These are phyloP conservation scores for Fusarium nurragi DNA, from an alignment of 2,329 filamentous ascomycete genomes.

Conservation along the genomic window DNA sequence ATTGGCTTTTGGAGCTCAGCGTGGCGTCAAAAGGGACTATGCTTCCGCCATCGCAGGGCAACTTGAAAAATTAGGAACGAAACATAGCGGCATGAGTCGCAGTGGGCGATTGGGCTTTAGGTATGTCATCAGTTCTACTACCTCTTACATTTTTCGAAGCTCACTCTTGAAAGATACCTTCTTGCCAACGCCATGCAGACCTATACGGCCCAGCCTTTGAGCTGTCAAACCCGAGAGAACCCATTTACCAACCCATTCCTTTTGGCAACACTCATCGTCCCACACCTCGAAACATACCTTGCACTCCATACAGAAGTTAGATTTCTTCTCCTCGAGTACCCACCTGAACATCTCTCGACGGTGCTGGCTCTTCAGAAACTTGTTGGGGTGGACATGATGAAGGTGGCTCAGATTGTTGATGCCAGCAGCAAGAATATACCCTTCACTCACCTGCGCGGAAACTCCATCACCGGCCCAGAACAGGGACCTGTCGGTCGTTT, in stretches of 20 bases:
- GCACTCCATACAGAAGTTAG: slow-evolving; percentile 61
- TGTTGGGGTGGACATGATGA: slow-evolving; percentile 65
- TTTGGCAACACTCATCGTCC: slow-evolving; percentile 67
- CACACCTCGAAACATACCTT: slow-evolving; percentile 69
- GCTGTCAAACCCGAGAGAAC: slow-evolving; percentile 62
- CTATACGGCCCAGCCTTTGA: slow-evolving; percentile 61
- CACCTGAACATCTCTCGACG: slow-evolving; percentile 64
- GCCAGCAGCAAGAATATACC: slow-evolving; percentile 52
- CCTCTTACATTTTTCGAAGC: not conserved
- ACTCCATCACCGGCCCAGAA: slow-evolving; percentile 42
- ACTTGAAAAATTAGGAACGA: slow-evolving; percentile 65
- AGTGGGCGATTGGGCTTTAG: slow-evolving; percentile 68
- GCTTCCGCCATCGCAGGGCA: slow-evolving; percentile 59
- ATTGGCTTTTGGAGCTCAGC: slow-evolving; percentile 67
- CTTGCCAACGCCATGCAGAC: slow-evolving; percentile 69
- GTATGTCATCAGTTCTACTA: slow-evolving; percentile 49
- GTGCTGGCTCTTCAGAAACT: slow-evolving; percentile 67
- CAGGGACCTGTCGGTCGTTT: slow-evolving; percentile 36
- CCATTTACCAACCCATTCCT: slow-evolving; percentile 64
- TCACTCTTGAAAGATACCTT: slow-evolving; percentile 59
- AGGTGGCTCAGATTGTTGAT: slow-evolving; percentile 66
- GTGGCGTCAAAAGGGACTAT: slow-evolving; percentile 62
- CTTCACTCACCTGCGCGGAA: slow-evolving; percentile 54
- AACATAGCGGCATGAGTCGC: slow-evolving; percentile 59
- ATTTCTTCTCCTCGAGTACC: slow-evolving; percentile 68